phyloP scores from a whole-genome alignment of 805 yeast genomes.

The Lachancea dasiensis region DNA sequence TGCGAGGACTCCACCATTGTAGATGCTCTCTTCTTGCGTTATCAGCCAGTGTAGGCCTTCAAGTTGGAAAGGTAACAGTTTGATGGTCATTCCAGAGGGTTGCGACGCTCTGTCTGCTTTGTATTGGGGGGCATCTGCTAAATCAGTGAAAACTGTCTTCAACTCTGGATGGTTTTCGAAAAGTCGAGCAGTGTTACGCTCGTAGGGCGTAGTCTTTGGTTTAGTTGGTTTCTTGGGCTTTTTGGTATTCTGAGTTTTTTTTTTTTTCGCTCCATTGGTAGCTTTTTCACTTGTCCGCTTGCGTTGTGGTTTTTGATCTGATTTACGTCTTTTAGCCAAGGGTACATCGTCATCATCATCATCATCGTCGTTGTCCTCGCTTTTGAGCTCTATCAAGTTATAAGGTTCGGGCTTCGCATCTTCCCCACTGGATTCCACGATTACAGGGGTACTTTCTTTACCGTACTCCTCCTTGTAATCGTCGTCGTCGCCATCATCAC shows the following conservation, averaged over 20 bases:
- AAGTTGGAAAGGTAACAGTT: conserved; percentile 79
- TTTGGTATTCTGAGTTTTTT: conserved; percentile 17
- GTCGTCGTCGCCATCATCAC: conserved; percentile 11
- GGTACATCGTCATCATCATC: conserved; percentile 20
- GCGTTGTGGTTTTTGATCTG: conserved; percentile 8
- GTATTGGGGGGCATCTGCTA: conserved; percentile 44
- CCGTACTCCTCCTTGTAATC: conserved; percentile 19
- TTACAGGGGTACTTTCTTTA: conserved; percentile 13
- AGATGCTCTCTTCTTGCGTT: conserved; percentile 71
- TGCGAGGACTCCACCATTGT: conserved; percentile 87
- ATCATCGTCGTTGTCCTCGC: conserved; percentile 21
- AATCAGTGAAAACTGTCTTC: conserved; percentile 60
- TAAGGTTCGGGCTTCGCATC: conserved; percentile 17
- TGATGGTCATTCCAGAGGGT: conserved; percentile 71
- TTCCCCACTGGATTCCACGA: conserved; percentile 10
- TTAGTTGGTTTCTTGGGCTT: conserved; percentile 27
- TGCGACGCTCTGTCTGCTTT: conserved; percentile 56
- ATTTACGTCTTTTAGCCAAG: conserved; percentile 20
- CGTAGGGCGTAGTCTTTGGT: conserved; percentile 61
- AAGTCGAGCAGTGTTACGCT: conserved; percentile 60
- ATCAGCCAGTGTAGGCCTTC: conserved; percentile 91
- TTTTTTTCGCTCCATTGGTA: conserved; percentile 4
- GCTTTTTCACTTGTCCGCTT: too few species aligned
- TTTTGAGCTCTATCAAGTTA: conserved; percentile 12
- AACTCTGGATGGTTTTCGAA: conserved; percentile 77